These are phyloP conservation scores for Penicillium brasilianum DNA, from an alignment of 2,329 filamentous ascomycete genomes.

Conservation along the genomic window DNA sequence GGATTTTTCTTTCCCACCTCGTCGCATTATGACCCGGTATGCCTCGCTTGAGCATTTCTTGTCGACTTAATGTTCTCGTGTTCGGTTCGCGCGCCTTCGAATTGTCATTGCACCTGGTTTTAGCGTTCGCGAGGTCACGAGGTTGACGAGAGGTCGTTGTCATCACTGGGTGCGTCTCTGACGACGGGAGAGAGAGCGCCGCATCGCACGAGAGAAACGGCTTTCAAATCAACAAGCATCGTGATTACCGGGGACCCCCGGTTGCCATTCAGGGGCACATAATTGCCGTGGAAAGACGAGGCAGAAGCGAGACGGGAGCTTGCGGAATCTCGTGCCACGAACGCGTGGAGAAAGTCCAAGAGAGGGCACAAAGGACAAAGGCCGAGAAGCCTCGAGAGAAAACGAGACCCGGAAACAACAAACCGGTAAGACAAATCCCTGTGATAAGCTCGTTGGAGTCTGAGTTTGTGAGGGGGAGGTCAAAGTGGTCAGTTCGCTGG, in stretches of 20 bases:
- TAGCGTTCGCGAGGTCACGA: not conserved
- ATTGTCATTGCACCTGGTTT: slow-evolving; percentile 10
- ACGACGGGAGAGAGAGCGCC: not conserved
- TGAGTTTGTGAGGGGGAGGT: slow-evolving; percentile 1
- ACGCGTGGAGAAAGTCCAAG: not conserved
- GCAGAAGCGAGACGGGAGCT: not conserved
- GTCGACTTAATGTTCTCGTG: slow-evolving; percentile 16
- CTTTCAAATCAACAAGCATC: not conserved
- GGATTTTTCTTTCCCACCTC: not conserved
- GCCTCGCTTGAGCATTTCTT: slow-evolving; percentile 3
- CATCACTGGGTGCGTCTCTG: not conserved
- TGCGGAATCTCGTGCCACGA: slow-evolving; percentile 1
- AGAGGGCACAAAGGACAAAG: not conserved
- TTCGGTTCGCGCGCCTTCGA: slow-evolving; percentile 7
- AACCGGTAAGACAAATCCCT: not conserved
- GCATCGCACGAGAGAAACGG: not conserved
- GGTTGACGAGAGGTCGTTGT: not conserved
- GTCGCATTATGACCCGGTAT: slow-evolving; percentile 24
- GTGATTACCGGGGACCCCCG: not conserved
- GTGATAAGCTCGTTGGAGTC: not conserved
- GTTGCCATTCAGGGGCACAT: not conserved
- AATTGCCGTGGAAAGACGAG: not conserved
- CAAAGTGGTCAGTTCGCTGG: slow-evolving; percentile 1
- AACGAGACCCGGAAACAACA: not conserved
- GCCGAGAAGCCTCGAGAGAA: not conserved